A percentile compares a stretch with the other conserved stretches of the same genome.
These are phyloP conservation scores for Vararia minispora DNA, from an alignment of 768 basidiomycete species.

Conservation along the genomic window DNA sequence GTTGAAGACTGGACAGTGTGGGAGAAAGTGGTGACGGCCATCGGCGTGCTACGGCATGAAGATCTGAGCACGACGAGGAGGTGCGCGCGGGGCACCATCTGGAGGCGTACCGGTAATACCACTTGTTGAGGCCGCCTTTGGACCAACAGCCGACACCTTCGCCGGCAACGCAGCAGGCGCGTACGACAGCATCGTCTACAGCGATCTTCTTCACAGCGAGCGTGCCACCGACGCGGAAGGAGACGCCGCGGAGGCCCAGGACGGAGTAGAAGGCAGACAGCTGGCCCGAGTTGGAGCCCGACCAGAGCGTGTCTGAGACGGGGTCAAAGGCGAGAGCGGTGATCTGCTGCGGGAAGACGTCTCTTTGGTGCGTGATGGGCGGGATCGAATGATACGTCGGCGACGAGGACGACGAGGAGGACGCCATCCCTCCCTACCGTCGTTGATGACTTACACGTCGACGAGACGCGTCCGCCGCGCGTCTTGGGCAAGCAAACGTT, in stretches of 20 bases:
- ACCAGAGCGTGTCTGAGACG: conserved; percentile 83
- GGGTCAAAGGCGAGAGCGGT: conserved; percentile 85
- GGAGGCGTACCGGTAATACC: conserved; percentile 66
- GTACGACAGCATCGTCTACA: conserved; percentile 71
- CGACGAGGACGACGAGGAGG: too few species aligned
- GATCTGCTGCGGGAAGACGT: conserved; percentile 34
- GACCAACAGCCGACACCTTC: conserved; percentile 69
- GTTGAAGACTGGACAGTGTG: conserved; percentile 39
- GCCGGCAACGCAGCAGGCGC: conserved; percentile 47
- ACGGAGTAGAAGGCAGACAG: conserved; percentile 59
- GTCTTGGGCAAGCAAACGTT: too few species aligned
- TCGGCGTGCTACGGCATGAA: too few species aligned
- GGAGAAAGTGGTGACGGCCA: conserved; percentile 29
- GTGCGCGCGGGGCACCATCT: too few species aligned
- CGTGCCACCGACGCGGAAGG: conserved; percentile 61
- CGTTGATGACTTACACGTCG: too few species aligned
- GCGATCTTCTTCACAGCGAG: conserved; percentile 63
- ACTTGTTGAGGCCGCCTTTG: conserved; percentile 79
- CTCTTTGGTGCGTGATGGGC: conserved; percentile 16
- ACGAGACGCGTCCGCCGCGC: too few species aligned
- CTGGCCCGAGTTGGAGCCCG: conserved; percentile 61
- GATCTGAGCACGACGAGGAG: conserved; percentile 17
- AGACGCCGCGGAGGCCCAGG: conserved; percentile 55
- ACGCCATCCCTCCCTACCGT: too few species aligned
- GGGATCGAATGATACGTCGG: conserved; percentile 15